Evolutionary conservation across 192 early-diverging fungal species (phyloP).

Genomic region (Piromyces sp.): DNA sequence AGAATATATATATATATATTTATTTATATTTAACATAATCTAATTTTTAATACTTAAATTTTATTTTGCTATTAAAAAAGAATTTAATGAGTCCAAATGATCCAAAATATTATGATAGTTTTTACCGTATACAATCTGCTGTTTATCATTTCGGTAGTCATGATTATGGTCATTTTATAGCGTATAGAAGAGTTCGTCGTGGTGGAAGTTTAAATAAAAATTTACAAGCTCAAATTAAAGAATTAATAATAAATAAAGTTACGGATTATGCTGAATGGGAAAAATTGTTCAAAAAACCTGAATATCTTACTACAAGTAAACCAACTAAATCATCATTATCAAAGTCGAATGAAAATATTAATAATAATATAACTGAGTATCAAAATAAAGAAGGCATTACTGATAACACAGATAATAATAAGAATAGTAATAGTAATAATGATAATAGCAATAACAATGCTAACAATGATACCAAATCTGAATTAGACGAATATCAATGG

Average conservation of each 20-base stretch:
- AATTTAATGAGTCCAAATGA: constrained; percentile 1
- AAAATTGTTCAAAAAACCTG: background rate
- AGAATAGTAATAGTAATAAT: no score
- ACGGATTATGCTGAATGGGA: background rate
- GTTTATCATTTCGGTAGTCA: constrained; percentile 51
- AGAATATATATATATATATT: no score
- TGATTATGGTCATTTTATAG: constrained; percentile 78
- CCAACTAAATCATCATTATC: background rate
- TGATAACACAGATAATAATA: no score
- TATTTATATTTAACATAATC: no score
- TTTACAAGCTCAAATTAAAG: background rate
- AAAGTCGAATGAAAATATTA: background rate
- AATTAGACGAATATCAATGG: constrained; percentile 17
- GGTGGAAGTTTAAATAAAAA: background rate
- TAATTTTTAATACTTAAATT: no score
- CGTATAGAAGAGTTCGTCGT: constrained; percentile 36
- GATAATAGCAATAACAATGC: no score
- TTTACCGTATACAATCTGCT: background rate
- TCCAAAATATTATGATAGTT: constrained; percentile 7
- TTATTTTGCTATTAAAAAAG: no score
- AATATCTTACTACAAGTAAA: background rate
- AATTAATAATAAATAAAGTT: background rate
- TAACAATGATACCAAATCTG: background rate
- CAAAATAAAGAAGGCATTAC: no score
- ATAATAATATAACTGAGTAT: background rate